Evolutionary conservation across 2,329 filamentous ascomycete species (phyloP), one percentile per base, ranked within the genome.

Genomic region (Bipolaris oryzae): DNA sequence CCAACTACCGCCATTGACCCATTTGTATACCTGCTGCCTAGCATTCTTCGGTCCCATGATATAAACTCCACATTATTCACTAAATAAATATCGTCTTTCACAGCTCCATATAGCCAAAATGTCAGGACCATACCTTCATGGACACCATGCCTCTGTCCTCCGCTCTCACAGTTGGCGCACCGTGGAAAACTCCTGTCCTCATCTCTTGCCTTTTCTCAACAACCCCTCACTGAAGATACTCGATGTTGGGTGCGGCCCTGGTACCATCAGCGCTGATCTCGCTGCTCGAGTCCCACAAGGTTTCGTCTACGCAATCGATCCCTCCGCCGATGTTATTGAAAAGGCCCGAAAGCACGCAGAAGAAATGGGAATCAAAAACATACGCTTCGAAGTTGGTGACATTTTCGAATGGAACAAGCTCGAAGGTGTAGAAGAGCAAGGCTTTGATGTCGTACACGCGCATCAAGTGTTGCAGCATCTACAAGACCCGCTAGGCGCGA

Each of bases 391-490:
- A 37, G 65, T 76, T 28, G 74, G 76, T 1, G 74, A 79, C 73
- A 80, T 78, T 6, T 77, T 80, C 58, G 60, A 67, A 15, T 75
- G 82, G 50, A 56, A 73, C 2, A 81, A 77, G 42, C 60, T 74
- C 2, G 81, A 86, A 53, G 76, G 74, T 1, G 57, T 70, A 6
- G 54, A 66, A 18, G 66, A 71, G 47, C 70, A 59, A 25, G 68
- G 76, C 2, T 88, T 87, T 59, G 86, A 88, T 62, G 70, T 88
- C n/a, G 84, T 87, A 6, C 82, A 83, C 63, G 81, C 79, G 21
- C 83, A 86, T 63, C 84, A 87, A 66, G 80, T 87, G 3, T 75
- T 88, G 9, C 79, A 82, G 60, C 85, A 88, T 69, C 73, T 87
- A 3, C 70, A 74, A 20, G 77, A 83, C 57, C 84, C 84, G 0